Evolutionary conservation across 1,139 yeast genomes (phyloP), one percentile per base, ranked within the genome.

Genomic region (Taphrina populina): DNA sequence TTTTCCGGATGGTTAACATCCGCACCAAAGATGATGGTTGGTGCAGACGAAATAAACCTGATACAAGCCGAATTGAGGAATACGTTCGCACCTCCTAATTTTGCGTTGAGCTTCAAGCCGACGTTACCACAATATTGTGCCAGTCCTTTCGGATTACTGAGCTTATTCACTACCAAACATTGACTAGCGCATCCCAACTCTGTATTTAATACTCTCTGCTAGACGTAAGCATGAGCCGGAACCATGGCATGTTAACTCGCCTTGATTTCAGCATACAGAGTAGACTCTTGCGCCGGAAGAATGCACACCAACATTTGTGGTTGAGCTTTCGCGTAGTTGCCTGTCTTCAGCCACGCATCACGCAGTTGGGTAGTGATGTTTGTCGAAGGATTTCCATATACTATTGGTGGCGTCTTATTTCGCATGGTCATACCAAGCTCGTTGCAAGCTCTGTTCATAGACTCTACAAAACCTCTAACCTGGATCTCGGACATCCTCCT

Each of bases 1-100:
- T 40, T 40, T 2, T 34, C 66, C 13, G 66, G 65, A 43, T 67
- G 70, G 1, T 68, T 64, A 26, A 67, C 70, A 62, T 67, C 70
- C 1, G 67, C 69, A 36, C 70, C 70, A 11, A 67, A 47, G 26
- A 67, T 47, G 32, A 67, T 62, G 19, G 64, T 59, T 29, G 51
- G 58, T 44, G 29, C 26, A 8, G 33, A 37, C 6, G 52, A 34
- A 10, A 46, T 43, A 17, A 58, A 32, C 10, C 45, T 33, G 7
- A 40, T 20, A 35, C 58, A 26, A 41, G 53, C 47, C 7, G 46
- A 33, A 21, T 33, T 49, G 20, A 60, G 44, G 34, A 27, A 35
- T 11, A 47, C 53, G 62, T 65, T 54, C 34, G 59, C 44, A 39
- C 64, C 59, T 17, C 62, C 54, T 58, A 65, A 58, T 56, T 65